Conservation (phyloP, 768 basidiomycete species). For the Mycena latifolia region DNA sequence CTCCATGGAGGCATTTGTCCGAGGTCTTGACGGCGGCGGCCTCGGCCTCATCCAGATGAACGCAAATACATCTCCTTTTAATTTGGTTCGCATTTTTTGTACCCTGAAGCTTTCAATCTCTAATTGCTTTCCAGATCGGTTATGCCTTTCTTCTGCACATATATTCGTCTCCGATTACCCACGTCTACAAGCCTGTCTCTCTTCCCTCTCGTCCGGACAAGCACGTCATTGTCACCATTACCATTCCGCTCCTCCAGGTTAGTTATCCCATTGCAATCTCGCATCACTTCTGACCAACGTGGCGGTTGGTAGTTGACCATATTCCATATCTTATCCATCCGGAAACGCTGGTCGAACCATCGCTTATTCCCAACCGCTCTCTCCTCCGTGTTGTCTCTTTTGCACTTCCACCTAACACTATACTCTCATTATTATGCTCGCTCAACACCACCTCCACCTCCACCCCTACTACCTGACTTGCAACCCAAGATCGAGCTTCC, state of each 20-base stretch:
- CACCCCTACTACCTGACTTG: slow-evolving; percentile 29
- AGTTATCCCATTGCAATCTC: slow-evolving; percentile 31
- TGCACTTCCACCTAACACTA: slow-evolving; percentile 77
- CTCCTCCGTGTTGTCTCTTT: slow-evolving; percentile 67
- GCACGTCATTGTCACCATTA: slow-evolving; percentile 78
- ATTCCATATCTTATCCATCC: slow-evolving; percentile 75
- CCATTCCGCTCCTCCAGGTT: slow-evolving; percentile 81
- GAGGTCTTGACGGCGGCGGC: slow-evolving; percentile 74
- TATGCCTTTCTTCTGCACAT: slow-evolving; percentile 84
- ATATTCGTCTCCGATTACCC: slow-evolving; percentile 76
- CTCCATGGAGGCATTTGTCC: slow-evolving; percentile 73
- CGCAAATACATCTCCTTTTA: slow-evolving; percentile 73
- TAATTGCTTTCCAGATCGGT: slow-evolving; percentile 63
- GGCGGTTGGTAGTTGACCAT: slow-evolving; percentile 61
- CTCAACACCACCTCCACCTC: slow-evolving; percentile 30
- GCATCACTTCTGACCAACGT: slow-evolving; percentile 8
- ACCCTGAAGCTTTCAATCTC: slow-evolving; percentile 13
- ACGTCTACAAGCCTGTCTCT: slow-evolving; percentile 56
- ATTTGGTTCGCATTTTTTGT: slow-evolving; percentile 63
- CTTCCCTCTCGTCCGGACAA: slow-evolving; percentile 76
- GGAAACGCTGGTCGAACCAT: slow-evolving; percentile 71
- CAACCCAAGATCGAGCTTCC: slow-evolving; percentile 16
- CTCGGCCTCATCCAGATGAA: slow-evolving; percentile 53
- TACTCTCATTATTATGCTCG: slow-evolving; percentile 48
- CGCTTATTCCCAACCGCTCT: slow-evolving; percentile 79